Percentiles rank a stretch among this genome's conserved stretches.
Evolutionary conservation across 2,329 filamentous ascomycete genomes (phyloP).

Genomic region (Corinectria fuckeliana): DNA sequence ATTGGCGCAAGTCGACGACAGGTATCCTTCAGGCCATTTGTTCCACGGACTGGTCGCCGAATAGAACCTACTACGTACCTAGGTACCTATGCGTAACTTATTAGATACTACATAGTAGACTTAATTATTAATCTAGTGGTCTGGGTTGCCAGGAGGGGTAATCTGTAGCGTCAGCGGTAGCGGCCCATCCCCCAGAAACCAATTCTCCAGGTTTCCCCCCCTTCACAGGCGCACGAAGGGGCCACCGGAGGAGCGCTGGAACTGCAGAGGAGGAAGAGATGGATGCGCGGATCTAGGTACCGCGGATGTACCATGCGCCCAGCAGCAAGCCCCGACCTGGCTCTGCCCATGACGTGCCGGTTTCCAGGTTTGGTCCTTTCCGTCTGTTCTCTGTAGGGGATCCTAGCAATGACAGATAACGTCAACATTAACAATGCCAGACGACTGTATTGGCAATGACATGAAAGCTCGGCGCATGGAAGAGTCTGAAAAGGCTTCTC

Average conservation of each 20-base stretch:
- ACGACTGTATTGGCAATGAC: background rate
- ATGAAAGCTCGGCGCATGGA: too few species aligned
- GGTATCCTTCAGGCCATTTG: background rate
- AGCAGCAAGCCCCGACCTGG: too few species aligned
- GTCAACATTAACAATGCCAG: background rate
- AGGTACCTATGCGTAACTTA: too few species aligned
- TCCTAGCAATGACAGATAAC: background rate
- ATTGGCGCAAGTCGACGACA: background rate
- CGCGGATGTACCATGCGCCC: background rate
- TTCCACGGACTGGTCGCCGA: background rate
- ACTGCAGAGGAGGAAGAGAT: background rate
- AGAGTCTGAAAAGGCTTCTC: too few species aligned
- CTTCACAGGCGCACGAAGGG: background rate
- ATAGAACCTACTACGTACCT: too few species aligned
- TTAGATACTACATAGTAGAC: too few species aligned
- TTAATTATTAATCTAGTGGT: too few species aligned
- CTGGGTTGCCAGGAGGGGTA: background rate
- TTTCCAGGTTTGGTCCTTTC: background rate
- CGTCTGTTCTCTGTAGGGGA: background rate
- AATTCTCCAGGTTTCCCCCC: background rate
- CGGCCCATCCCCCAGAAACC: background rate
- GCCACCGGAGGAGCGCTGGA: conserved; percentile 7
- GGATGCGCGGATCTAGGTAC: conserved; percentile 6
- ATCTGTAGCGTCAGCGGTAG: background rate
- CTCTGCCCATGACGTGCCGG: conserved; percentile 6